phyloP scores from a whole-genome alignment of 441 rosid genomes.

The Kokia cookei region DNA sequence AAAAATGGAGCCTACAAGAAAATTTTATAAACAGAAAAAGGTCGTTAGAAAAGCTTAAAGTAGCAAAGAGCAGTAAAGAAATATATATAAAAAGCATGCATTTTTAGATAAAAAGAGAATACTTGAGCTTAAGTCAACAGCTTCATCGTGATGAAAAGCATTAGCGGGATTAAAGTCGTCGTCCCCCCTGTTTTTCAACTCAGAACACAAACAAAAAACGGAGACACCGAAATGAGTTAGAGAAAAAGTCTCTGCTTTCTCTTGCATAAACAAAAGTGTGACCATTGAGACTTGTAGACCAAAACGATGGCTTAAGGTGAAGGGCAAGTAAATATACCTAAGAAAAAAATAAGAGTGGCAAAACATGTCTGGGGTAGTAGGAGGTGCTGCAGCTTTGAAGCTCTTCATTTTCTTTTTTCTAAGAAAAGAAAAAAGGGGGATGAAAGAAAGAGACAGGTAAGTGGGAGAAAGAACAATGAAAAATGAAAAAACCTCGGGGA shows the following conservation, averaged over 20 bases:
- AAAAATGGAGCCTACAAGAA: conserved; percentile 45
- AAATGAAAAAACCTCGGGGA: conserved; percentile 2
- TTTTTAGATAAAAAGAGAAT: conserved; percentile 3
- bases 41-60: conserved; percentile 6
- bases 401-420: conserved; percentile 49
- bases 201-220: background rate
- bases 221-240: conserved; percentile 3
- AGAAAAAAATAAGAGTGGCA: conserved; percentile 60
- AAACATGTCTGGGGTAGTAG: conserved; percentile 49
- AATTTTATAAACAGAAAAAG: background rate
- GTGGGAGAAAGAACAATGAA: conserved; percentile 5
- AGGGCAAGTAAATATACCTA: conserved; percentile 33
- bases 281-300: background rate
- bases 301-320: background rate
- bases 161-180: conserved; percentile 39
- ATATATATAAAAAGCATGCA: background rate
- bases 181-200: conserved; percentile 37
- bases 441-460: conserved; percentile 5
- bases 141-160: conserved; percentile 58
- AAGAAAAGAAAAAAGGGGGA: background rate
- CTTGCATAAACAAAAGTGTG: background rate
- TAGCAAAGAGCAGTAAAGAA: background rate
- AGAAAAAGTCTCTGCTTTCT: background rate
- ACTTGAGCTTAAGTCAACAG: conserved; percentile 87
- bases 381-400: conserved; percentile 53